Base-by-base conservation (phyloP, 306 rosid genomes). In the Malus fusca region DNA sequence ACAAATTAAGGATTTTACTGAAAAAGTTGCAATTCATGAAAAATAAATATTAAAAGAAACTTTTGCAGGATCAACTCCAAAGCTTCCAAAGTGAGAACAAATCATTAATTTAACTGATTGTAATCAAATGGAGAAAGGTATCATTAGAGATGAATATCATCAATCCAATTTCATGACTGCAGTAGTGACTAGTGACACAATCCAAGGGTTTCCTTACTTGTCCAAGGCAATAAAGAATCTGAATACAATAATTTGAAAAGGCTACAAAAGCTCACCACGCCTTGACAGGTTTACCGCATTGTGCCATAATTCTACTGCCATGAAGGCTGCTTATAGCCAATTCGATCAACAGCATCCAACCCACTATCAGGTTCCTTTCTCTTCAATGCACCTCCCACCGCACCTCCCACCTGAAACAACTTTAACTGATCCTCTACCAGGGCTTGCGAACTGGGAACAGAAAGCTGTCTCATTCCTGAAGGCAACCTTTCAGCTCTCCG, bases 301-400 rank as follows among this genome's bases (percentile, higher is more conserved):
- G 68, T 76, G 42, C 75, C 67, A 23, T 18, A 58, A 82, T 74
- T 71, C 89, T 89, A 89, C 78, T 84, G 93, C 97, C 93, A 86
- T 51, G 96, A 85, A 72, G 88, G 89, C 40, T 92, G 97, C 77
- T 90, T 92, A 84, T 84, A 90, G 88, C 85, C 83, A 73, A 85
- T 84, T 77, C 97, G 88, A 77, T 88, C 96, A 30, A 85, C 74
- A 26, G 91, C 88, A 85, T 92, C 99, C 90, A 93, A 87, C 68
- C 97, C 88, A 79, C 91, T 84, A 69, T 92, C 99, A 22, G 99
- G 97, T 69, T 95, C 97, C 81, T 88, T 90, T 78, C 99, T 88
- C 92, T 92, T 95, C 86, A 84, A 71, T 53, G 85, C 82, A 78
- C 97, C 84, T 13, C 84, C 93, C 75, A 84, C 81, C 83, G 85